phyloP scores from a whole-genome alignment of 192 early-diverging fungal genomes.

The Entomortierella lignicola region DNA sequence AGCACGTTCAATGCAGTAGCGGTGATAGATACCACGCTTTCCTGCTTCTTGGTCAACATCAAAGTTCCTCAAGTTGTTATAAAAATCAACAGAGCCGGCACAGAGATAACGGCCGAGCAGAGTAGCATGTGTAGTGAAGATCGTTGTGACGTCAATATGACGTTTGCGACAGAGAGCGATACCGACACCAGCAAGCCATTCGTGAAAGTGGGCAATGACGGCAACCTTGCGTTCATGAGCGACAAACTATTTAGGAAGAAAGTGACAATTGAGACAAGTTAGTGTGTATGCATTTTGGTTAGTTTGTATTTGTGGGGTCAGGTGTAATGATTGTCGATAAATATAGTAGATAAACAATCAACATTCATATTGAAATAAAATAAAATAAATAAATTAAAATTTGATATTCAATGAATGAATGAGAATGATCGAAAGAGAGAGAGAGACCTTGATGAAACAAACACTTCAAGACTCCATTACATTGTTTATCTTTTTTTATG shows the following conservation, averaged over 20 bases:
- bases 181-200: conserved; percentile 95
- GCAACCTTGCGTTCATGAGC: conserved; percentile 58
- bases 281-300: too few species aligned
- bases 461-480: too few species aligned
- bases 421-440: too few species aligned
- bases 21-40: conserved; percentile 96
- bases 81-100: conserved; percentile 96
- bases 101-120: conserved; percentile 95
- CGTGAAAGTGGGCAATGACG: conserved; percentile 97
- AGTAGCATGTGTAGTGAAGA: conserved; percentile 97
- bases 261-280: background rate
- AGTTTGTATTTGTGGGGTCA: too few species aligned
- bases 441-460: too few species aligned
- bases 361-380: too few species aligned
- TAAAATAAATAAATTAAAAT: too few species aligned
- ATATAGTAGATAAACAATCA: too few species aligned
- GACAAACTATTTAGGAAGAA: too few species aligned
- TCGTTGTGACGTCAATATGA: conserved; percentile 88
- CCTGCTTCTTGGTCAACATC: conserved; percentile 96
- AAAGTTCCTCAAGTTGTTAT: conserved; percentile 94
- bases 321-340: too few species aligned
- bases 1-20: conserved; percentile 95
- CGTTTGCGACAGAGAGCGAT: conserved; percentile 89
- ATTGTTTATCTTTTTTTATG: too few species aligned
- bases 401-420: too few species aligned